Base-by-base conservation (phyloP, 495 filamentous ascomycete species). In the Penicillium manginii region DNA sequence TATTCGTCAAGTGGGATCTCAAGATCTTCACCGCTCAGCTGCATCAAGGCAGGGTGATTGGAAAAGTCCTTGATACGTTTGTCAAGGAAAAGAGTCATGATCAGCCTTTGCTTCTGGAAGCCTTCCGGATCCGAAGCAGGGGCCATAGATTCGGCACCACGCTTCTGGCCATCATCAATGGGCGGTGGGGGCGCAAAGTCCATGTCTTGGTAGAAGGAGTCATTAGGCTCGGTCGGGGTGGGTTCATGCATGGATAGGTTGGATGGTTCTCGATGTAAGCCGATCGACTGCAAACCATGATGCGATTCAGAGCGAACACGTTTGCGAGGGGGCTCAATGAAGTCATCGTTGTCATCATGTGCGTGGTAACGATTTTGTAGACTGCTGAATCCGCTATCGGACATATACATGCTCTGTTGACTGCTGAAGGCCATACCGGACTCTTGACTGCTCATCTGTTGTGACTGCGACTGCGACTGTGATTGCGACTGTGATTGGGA, bases 31-130 rank as follows among this genome's bases (percentile, higher is more conserved):
- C 88, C 84, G n/a, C 86, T 86, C 52, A 98, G 77, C 50, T 88
- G 85, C 7, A 83, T 74, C 18, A 91, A 80, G 1, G 86, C 87
- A 1, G 85, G 81, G 63, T 90, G 86, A 23, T 79, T 83, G 3
- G 80, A 74, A 60, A 87, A 90, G 63, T 90, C 86, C 35, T 82
- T 84, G 8, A 78, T 79, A 5, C 75, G 71, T 29, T 86, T 81
- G 59, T 96, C 88, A 50, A 93, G 80, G 69, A 98, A 98, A 6
- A 98, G 77, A n/a, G 88, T 87, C 81, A 94, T 91, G 31, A 98
- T 79, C 40, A 92, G 73, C 57, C 85, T 86, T 57, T 89, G 86
- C 67, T 91, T 96, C 59, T 85, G 81, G 57, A 92, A 86, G 3
- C 84, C 81, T 35, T 87, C 84, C 12, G 86, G 84, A 14, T 83